Conservation (phyloP, 108 stramenopile species). For the Cyclotella atomus region DNA sequence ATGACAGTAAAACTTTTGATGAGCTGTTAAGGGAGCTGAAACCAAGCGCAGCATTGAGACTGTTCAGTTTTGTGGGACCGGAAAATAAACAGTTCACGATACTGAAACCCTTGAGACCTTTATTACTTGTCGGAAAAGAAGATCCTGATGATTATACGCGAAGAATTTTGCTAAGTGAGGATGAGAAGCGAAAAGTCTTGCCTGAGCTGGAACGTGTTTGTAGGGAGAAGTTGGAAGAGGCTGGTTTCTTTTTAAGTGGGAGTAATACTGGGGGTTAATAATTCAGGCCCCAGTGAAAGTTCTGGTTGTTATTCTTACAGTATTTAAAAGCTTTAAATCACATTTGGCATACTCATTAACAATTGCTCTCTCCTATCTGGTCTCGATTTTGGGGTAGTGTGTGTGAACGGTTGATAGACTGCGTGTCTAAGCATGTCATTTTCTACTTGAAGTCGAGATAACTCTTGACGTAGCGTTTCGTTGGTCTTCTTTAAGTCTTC, state of each 20-base stretch:
- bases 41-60: conserved; percentile 41
- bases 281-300: no score
- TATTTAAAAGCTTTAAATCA: no score
- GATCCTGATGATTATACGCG: conserved; percentile 49
- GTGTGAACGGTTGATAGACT: neutral
- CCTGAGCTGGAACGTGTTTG: conserved; percentile 35
- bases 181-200: conserved; percentile 29
- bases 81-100: conserved; percentile 35
- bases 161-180: conserved; percentile 41
- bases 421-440: conserved; percentile 15
- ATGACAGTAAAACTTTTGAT: conserved; percentile 8
- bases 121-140: conserved; percentile 44
- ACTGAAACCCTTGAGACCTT: conserved; percentile 31
- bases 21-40: conserved; percentile 25
- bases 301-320: no score
- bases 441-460: conserved; percentile 1
- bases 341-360: neutral
- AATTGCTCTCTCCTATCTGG: neutral
- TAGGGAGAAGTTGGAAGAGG: conserved; percentile 39
- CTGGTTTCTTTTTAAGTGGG: conserved; percentile 44
- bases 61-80: conserved; percentile 36
- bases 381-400: neutral
- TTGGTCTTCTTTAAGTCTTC: neutral
- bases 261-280: no score
- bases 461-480: conserved; percentile 1